Evolutionary conservation across 768 basidiomycete genomes (phyloP).

Genomic region (Hortiboletus campestris): DNA sequence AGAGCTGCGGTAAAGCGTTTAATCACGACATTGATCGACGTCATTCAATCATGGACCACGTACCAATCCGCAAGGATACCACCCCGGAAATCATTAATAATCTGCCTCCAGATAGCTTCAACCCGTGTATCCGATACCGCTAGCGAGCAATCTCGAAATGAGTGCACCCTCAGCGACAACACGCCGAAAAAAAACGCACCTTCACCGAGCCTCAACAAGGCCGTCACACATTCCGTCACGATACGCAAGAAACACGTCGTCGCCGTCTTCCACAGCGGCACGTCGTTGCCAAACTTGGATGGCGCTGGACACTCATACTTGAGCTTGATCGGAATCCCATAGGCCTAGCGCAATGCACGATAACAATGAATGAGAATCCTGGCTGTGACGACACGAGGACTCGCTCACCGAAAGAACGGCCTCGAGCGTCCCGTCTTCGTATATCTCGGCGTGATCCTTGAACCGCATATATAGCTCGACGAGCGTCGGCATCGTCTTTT

Average conservation of each 20-base stretch:
- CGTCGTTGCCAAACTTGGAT: constrained; percentile 83
- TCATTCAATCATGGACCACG: constrained; percentile 19
- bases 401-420: constrained; percentile 67
- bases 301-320: constrained; percentile 94
- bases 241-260: constrained; percentile 72
- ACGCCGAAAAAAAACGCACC: constrained; percentile 36
- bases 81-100: constrained; percentile 78
- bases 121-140: constrained; percentile 61
- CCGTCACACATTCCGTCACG: constrained; percentile 61
- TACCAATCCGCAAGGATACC: constrained; percentile 86
- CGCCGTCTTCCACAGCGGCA: constrained; percentile 94
- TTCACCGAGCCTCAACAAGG: constrained; percentile 48
- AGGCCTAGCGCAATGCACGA: constrained; percentile 50
- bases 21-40: neutral
- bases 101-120: constrained; percentile 83
- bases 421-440: constrained; percentile 81
- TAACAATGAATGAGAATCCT: neutral
- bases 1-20: constrained; percentile 41
- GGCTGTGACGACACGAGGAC: neutral
- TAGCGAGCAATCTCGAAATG: constrained; percentile 17
- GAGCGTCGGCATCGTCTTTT: constrained; percentile 81
- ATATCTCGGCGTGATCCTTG: constrained; percentile 60
- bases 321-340: constrained; percentile 86
- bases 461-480: constrained; percentile 74
- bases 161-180: neutral